phyloP scores from a whole-genome alignment of 257 asterid genomes.

The Nicotiana benthamiana region DNA sequence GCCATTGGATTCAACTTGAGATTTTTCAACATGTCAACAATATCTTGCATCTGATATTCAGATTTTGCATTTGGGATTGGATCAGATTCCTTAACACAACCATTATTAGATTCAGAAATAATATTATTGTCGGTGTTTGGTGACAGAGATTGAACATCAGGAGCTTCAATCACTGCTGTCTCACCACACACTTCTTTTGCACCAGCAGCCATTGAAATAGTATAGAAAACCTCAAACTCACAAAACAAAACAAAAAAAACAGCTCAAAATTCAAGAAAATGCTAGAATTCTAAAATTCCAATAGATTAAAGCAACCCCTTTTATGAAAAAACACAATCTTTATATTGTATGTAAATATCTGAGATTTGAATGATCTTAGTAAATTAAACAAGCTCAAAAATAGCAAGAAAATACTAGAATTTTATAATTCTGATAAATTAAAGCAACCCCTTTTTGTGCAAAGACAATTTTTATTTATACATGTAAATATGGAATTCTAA shows the following conservation, averaged over 20 bases:
- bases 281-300: neutral
- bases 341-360: no score
- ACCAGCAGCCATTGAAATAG: conserved; percentile 79
- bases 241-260: conserved; percentile 12
- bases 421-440: neutral
- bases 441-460: neutral
- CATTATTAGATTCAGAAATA: conserved; percentile 14
- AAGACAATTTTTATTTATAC: no score
- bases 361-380: neutral
- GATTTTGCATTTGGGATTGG: conserved; percentile 47
- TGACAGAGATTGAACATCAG: conserved; percentile 29
- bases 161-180: conserved; percentile 45
- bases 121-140: conserved; percentile 16
- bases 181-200: conserved; percentile 63
- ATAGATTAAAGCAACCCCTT: neutral
- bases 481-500: neutral
- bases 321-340: no score
- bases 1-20: conserved; percentile 86
- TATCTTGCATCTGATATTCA: conserved; percentile 43
- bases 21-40: conserved; percentile 61
- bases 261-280: conserved; percentile 7
- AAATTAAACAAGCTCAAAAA: conserved; percentile 5
- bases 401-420: neutral
- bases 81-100: conserved; percentile 32
- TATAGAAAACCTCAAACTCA: conserved; percentile 5